phyloP scores from a whole-genome alignment of 108 stramenopile species.

The Stephanodiscus minutulus region DNA sequence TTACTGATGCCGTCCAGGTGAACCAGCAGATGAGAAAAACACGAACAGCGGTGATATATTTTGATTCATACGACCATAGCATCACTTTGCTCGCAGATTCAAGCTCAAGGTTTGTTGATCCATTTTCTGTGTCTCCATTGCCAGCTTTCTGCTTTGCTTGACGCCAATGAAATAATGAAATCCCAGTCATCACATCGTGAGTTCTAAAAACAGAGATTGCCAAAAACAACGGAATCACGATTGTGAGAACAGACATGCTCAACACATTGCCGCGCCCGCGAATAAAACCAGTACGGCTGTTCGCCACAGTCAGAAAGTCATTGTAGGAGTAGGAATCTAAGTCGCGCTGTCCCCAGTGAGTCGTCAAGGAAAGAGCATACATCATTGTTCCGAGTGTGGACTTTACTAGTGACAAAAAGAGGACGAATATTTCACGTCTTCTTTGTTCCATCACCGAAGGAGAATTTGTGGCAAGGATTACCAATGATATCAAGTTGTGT shows the following conservation, averaged over 20 bases:
- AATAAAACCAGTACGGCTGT: slow-evolving; percentile 1
- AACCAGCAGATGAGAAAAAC: slow-evolving; percentile 19
- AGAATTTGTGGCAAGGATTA: slow-evolving; percentile 9
- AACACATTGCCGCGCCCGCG: slow-evolving; percentile 15
- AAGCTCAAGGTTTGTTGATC: background rate
- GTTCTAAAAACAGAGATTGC: slow-evolving; percentile 17
- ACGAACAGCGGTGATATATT: background rate
- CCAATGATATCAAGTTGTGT: slow-evolving; percentile 6
- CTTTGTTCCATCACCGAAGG: background rate
- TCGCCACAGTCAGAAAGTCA: slow-evolving; percentile 12
- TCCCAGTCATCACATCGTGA: slow-evolving; percentile 11
- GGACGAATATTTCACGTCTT: slow-evolving; percentile 11
- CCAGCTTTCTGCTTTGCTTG: slow-evolving; percentile 1
- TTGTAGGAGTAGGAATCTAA: slow-evolving; percentile 9
- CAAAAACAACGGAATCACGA: slow-evolving; percentile 14
- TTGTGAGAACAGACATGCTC: background rate
- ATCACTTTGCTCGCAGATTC: slow-evolving; percentile 2
- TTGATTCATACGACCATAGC: slow-evolving; percentile 1
- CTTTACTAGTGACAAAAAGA: slow-evolving; percentile 30
- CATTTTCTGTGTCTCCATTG: background rate
- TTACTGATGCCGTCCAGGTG: slow-evolving; percentile 34
- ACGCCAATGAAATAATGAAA: slow-evolving; percentile 7
- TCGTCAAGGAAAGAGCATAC: slow-evolving; percentile 24
- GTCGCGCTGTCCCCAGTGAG: slow-evolving; percentile 15
- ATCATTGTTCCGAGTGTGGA: slow-evolving; percentile 24